Evolutionary conservation across 352 stramenopile species (phyloP).

Genomic region (Blastocystis hominis): DNA sequence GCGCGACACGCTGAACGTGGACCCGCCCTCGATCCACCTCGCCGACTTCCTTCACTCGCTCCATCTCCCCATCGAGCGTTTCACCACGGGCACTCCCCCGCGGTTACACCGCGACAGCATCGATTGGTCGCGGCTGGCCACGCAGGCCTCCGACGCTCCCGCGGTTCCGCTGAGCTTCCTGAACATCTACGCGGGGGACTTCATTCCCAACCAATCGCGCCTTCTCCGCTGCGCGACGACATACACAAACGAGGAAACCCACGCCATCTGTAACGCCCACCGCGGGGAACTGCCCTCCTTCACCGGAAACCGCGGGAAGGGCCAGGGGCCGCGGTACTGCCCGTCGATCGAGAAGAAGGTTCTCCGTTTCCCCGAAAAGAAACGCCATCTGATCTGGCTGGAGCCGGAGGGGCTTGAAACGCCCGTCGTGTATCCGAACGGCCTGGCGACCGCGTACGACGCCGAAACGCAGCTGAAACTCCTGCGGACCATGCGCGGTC

Average conservation of each 20-base stretch:
- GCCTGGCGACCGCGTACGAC: constrained; percentile 79
- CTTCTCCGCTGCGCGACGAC: constrained; percentile 86
- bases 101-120: constrained; percentile 87
- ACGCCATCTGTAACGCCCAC: constrained; percentile 62
- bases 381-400: constrained; percentile 83
- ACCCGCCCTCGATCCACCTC: constrained; percentile 84
- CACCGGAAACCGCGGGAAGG: constrained; percentile 68
- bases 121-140: constrained; percentile 74
- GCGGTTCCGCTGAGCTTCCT: constrained; percentile 86
- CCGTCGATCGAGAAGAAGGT: constrained; percentile 93
- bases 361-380: constrained; percentile 71
- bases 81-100: constrained; percentile 75
- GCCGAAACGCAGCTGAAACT: constrained; percentile 85
- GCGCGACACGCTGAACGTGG: constrained; percentile 65
- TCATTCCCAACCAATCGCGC: constrained; percentile 61
- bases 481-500: constrained; percentile 81
- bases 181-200: constrained; percentile 67
- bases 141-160: constrained; percentile 81
- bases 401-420: constrained; percentile 92
- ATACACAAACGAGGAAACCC: constrained; percentile 82
- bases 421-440: constrained; percentile 92
- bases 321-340: constrained; percentile 82
- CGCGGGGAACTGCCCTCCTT: constrained; percentile 20
- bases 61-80: constrained; percentile 37
- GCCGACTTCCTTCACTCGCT: constrained; percentile 68